Conservation (phyloP, 225 moss, liverwort and hornwort genomes). For the Climacium dendroides region DNA sequence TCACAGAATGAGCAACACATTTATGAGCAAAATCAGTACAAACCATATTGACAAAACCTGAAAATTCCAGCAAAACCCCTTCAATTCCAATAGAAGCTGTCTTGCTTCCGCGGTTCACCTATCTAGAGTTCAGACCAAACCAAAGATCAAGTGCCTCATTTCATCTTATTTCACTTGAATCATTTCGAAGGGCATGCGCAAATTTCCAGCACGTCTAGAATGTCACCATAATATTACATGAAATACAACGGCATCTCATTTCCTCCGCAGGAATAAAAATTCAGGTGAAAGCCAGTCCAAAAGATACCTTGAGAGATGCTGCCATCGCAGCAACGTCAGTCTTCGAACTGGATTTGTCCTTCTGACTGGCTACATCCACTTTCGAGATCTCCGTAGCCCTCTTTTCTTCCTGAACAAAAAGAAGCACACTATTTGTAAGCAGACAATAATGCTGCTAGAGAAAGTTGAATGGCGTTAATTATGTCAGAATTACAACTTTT, state of each 20-base stretch:
- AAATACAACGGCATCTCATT: not conserved
- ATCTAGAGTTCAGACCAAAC: not conserved
- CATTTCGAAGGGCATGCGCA: not conserved
- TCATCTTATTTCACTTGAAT: not conserved
- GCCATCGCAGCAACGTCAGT: constrained; percentile 64
- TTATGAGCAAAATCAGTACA: not conserved
- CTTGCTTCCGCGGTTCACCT: not conserved
- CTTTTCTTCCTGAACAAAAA: constrained; percentile 49
- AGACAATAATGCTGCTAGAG: not conserved
- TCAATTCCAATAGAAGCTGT: not conserved
- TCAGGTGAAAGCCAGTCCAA: not conserved
- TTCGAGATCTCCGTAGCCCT: constrained; percentile 8
- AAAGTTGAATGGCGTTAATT: not conserved
- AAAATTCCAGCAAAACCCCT: not conserved
- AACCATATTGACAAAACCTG: not conserved
- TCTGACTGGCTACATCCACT: constrained; percentile 6
- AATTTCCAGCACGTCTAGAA: not conserved
- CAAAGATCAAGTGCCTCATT: not conserved
- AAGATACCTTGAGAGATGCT: constrained; percentile 75
- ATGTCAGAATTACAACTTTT: not conserved
- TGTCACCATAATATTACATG: not conserved
- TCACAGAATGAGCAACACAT: not conserved
- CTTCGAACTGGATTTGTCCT: constrained; percentile 17
- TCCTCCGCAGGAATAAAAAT: not conserved
- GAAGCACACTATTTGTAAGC: not conserved